A percentile compares a stretch with the other conserved stretches of the same genome.
phyloP scores from a whole-genome alignment of 768 basidiomycete species.

The Fomitopsis serialis region DNA sequence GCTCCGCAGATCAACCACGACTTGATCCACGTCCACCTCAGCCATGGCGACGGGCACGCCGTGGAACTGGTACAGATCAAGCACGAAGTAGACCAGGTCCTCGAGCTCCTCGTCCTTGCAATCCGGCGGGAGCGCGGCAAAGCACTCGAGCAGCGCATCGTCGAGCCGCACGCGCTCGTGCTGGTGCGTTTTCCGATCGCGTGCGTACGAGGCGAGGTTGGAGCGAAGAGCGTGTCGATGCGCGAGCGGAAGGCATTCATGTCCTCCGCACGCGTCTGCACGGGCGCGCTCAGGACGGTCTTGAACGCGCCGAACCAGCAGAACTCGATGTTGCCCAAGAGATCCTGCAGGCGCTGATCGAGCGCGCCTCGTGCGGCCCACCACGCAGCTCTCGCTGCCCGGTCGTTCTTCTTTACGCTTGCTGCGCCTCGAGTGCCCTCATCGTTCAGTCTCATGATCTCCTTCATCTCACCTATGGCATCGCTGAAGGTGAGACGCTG shows the following conservation, averaged over 20 bases:
- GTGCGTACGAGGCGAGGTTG: conserved; percentile 33
- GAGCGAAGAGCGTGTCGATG: conserved; percentile 76
- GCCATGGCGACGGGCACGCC: conserved; percentile 84
- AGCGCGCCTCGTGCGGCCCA: conserved; percentile 77
- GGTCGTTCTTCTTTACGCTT: conserved; percentile 62
- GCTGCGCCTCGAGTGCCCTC: conserved; percentile 69
- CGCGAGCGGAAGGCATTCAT: conserved; percentile 56
- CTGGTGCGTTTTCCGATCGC: conserved; percentile 54
- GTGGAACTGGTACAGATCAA: conserved; percentile 92
- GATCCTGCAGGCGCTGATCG: conserved; percentile 67
- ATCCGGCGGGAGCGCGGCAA: conserved; percentile 75
- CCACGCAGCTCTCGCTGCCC: conserved; percentile 68
- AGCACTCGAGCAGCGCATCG: conserved; percentile 75
- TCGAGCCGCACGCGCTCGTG: conserved; percentile 54
- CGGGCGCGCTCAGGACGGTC: conserved; percentile 58
- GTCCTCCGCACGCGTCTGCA: conserved; percentile 35
- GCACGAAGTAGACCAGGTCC: conserved; percentile 88
- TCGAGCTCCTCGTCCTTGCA: conserved; percentile 93
- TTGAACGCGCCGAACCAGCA: conserved; percentile 98
- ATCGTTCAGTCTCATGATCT: conserved; percentile 79
- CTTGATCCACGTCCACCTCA: conserved; percentile 88
- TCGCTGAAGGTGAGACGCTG: conserved; percentile 69
- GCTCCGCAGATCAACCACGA: conserved; percentile 77
- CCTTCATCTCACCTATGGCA: conserved; percentile 66
- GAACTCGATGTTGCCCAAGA: conserved; percentile 86